Conservation (phyloP, 768 basidiomycete genomes). For the Suillus subalutaceus region DNA sequence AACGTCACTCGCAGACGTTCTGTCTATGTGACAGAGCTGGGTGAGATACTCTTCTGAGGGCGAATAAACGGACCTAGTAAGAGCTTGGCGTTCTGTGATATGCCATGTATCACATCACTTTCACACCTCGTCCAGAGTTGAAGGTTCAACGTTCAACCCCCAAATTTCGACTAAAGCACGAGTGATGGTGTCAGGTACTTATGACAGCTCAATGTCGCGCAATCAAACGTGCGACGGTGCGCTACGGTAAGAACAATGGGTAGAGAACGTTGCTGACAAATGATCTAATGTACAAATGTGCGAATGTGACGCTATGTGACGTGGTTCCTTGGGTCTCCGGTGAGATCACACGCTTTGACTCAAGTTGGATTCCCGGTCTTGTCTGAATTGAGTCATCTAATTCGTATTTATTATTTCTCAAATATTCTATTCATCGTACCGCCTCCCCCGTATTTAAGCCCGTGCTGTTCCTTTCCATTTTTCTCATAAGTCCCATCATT, state of each 20-base stretch:
- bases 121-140: neutral
- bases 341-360: slow-evolving; percentile 13
- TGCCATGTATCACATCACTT: neutral
- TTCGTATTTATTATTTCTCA: slow-evolving; percentile 32
- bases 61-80: slow-evolving; percentile 2
- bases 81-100: slow-evolving; percentile 1
- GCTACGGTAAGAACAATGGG: neutral
- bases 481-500: slow-evolving; percentile 23
- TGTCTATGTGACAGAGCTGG: neutral
- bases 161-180: neutral
- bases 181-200: neutral
- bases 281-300: slow-evolving; percentile 1
- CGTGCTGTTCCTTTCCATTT: slow-evolving; percentile 20
- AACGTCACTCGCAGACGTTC: slow-evolving; percentile 1
- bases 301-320: slow-evolving; percentile 7
- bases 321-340: slow-evolving; percentile 8
- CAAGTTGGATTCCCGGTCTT: slow-evolving; percentile 18
- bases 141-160: no score
- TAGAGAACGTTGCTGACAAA: neutral
- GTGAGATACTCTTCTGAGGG: neutral
- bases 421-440: slow-evolving; percentile 42
- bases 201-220: slow-evolving; percentile 10
- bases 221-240: slow-evolving; percentile 19
- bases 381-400: slow-evolving; percentile 38
- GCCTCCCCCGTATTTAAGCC: slow-evolving; percentile 37